These are phyloP conservation scores for Cladosporium phlei DNA, from an alignment of 2,329 filamentous ascomycete species.

Conservation along the genomic window DNA sequence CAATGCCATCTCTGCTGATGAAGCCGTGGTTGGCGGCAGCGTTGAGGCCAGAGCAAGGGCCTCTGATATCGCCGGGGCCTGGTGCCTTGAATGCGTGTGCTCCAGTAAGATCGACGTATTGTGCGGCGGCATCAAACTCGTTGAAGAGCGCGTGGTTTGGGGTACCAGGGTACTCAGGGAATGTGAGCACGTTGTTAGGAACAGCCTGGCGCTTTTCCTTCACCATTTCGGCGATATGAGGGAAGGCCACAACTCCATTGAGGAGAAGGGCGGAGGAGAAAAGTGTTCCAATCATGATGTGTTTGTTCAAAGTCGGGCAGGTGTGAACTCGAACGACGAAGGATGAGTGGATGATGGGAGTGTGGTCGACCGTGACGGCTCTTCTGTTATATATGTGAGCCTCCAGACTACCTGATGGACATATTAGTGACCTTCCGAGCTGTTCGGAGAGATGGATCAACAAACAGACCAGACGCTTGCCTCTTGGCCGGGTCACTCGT, in stretches of 20 bases:
- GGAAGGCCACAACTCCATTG: slow-evolving; percentile 20
- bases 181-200: neutral
- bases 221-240: slow-evolving; percentile 18
- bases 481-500: no score
- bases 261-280: slow-evolving; percentile 17
- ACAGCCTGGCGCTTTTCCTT: neutral
- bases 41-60: slow-evolving; percentile 29
- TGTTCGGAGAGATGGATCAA: no score
- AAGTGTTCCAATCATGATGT: neutral
- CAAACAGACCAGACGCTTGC: no score
- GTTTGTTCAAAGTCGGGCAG: no score
- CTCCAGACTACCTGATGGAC: no score
- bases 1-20: slow-evolving; percentile 27
- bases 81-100: slow-evolving; percentile 27
- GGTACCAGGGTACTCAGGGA: neutral
- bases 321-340: no score
- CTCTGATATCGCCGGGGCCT: slow-evolving; percentile 24
- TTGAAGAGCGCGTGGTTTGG: neutral
- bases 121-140: neutral
- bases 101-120: neutral
- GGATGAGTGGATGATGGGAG: no score
- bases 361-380: no score
- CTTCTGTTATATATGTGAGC: no score
- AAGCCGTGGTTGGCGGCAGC: slow-evolving; percentile 17
- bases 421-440: no score